A percentile compares a stretch with the other conserved stretches of the same genome.
Conservation (phyloP, 176 grass and related monocot genomes). For the Secale cereale region DNA sequence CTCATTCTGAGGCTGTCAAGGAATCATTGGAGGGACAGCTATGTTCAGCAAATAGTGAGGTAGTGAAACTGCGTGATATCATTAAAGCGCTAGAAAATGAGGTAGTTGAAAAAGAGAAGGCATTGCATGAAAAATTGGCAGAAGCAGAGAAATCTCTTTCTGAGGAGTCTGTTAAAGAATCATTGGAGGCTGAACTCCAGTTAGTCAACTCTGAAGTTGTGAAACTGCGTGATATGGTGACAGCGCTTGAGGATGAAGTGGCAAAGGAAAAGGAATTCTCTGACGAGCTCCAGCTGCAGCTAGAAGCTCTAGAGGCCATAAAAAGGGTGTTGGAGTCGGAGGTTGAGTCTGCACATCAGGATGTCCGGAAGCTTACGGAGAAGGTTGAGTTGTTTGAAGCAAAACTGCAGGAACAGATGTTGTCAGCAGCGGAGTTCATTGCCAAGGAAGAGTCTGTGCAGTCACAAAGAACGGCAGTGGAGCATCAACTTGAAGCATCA, state of each 20-base stretch:
- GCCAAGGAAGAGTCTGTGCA: constrained; percentile 46
- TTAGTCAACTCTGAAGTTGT: constrained; percentile 44
- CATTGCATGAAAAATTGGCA: constrained; percentile 31
- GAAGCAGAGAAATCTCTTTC: constrained; percentile 30
- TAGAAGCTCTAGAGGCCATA: constrained; percentile 49
- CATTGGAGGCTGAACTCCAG: constrained; percentile 57
- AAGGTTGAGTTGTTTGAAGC: constrained; percentile 53
- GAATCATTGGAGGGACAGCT: constrained; percentile 57
- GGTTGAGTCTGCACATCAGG: constrained; percentile 43
- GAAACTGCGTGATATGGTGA: constrained; percentile 43
- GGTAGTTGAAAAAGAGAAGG: constrained; percentile 51
- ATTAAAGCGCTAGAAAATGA: constrained; percentile 44
- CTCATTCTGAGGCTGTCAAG: constrained; percentile 39
- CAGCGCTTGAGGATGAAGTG: constrained; percentile 48
- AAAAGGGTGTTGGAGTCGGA: constrained; percentile 52
- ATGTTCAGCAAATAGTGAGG: constrained; percentile 47
- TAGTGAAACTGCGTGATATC: constrained; percentile 36
- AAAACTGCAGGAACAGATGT: constrained; percentile 53
- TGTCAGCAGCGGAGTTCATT: constrained; percentile 35
- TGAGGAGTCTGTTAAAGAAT: constrained; percentile 40
- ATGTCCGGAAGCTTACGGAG: constrained; percentile 34
- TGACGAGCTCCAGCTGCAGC: constrained; percentile 54
- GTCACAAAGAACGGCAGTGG: constrained; percentile 48
- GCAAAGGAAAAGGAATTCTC: constrained; percentile 71
- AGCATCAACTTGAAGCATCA: constrained; percentile 54